Conservation (phyloP, 2,329 filamentous ascomycete genomes). For the Apiospora koreana region DNA sequence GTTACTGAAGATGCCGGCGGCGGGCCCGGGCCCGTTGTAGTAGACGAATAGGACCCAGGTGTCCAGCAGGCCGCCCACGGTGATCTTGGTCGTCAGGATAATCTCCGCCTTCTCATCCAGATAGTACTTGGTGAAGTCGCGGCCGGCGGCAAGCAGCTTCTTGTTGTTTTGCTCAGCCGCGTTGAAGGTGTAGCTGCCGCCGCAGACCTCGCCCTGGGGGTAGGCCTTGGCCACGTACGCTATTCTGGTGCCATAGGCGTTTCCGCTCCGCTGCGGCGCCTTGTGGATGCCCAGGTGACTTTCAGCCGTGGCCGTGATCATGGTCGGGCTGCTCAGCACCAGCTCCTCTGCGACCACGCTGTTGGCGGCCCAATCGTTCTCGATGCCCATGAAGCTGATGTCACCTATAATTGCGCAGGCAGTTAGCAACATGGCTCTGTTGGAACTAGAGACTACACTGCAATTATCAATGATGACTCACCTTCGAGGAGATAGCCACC, state of each 20-base stretch:
- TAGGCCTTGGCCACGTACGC: slow-evolving; percentile 45
- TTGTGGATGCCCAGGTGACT: slow-evolving; percentile 51
- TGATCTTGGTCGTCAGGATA: slow-evolving; percentile 57
- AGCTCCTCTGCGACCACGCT: slow-evolving; percentile 51
- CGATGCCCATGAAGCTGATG: slow-evolving; percentile 50
- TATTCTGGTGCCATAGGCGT: slow-evolving; percentile 55
- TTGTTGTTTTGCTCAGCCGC: slow-evolving; percentile 30
- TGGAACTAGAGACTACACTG: too few relatives aligned
- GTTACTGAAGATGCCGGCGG: slow-evolving; percentile 54
- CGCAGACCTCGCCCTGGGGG: slow-evolving; percentile 42
- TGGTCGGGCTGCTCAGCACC: slow-evolving; percentile 50
- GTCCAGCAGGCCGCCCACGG: slow-evolving; percentile 44
- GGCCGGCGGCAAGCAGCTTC: slow-evolving; percentile 46
- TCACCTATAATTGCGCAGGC: background rate
- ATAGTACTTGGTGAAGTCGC: slow-evolving; percentile 59
- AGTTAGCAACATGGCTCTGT: background rate
- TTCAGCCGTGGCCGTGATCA: slow-evolving; percentile 44
- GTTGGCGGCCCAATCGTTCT: slow-evolving; percentile 53
- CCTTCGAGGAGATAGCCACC: slow-evolving; percentile 56
- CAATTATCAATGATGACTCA: slow-evolving; percentile 30
- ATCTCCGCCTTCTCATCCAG: slow-evolving; percentile 61
- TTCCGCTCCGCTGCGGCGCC: slow-evolving; percentile 56
- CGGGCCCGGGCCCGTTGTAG: slow-evolving; percentile 58
- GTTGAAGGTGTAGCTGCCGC: slow-evolving; percentile 43
- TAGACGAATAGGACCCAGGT: slow-evolving; percentile 63